Base-by-base conservation (phyloP, 805 yeast species). In the Hanseniaspora mollemarum region DNA sequence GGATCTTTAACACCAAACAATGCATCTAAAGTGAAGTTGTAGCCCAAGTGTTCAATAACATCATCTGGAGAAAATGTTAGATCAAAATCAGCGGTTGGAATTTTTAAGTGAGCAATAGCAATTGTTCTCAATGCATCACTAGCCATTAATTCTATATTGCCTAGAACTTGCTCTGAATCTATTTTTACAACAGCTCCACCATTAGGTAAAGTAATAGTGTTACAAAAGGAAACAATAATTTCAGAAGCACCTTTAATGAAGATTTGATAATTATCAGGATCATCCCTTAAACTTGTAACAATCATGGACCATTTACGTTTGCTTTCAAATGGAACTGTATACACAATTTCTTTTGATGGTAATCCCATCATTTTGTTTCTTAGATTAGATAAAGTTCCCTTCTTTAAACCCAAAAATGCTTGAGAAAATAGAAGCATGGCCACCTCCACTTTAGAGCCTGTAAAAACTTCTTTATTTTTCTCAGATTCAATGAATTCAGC, bases 1-100 rank as follows among this genome's bases (percentile, higher is more conserved):
- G 98, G 98, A 68, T 92, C 98, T 68, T 87, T 90, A 60, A 92
- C 86, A 56, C 97, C 99, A 37, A 88, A 87, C 38, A 90, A 67
- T 49, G 81, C 78, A 61, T 90, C 82, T 36, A 87, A 69, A 2
- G 72, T 66, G 52, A 84, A 2, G 59, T 42, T 13, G 70, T 51
- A 24, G 68, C 68, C 29, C 15, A 38, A 38, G 10, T 46, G 32
- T 9, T 39, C 33, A 7, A 38, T 12, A 8, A 46, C 38, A 38
- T 46, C 40, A 25, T 46, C 44, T n/a, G 32, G 36, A 13, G 32
- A 43, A 32, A 40, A 38, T 7, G 32, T n/a, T 4, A 40, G 32
- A 37, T 38, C 19, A 18, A 43, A 41, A 2, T 5, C 15, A 4
- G 33, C 25, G 3, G 5, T 13, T n/a, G 42, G 62, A 59, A 79